Evolutionary conservation across 2,329 filamentous ascomycete species (phyloP).

Genomic region (Fusarium metavorans): DNA sequence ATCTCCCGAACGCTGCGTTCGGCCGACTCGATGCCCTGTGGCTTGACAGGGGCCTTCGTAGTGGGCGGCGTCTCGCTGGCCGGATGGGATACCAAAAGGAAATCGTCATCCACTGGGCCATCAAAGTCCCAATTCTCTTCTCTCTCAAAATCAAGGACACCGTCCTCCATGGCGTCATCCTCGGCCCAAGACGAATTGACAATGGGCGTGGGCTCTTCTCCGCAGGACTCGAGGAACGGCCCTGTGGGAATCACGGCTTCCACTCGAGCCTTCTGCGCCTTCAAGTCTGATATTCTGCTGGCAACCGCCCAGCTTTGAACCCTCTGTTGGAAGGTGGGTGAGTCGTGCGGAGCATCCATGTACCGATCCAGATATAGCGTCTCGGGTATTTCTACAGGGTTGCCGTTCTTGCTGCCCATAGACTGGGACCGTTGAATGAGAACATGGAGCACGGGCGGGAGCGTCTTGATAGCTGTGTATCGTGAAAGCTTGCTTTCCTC

Average conservation of each 20-base stretch:
- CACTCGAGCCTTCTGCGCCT: slow-evolving; percentile 51
- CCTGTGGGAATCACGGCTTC: slow-evolving; percentile 44
- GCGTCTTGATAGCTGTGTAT: slow-evolving; percentile 78
- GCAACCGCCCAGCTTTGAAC: slow-evolving; percentile 82
- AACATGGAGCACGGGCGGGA: slow-evolving; percentile 89
- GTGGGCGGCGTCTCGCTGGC: not conserved
- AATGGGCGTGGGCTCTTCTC: not conserved
- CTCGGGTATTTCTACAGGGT: slow-evolving; percentile 83
- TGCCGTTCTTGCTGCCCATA: slow-evolving; percentile 79
- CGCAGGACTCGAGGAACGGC: slow-evolving; percentile 45
- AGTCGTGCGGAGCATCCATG: slow-evolving; percentile 74
- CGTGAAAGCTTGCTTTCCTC: slow-evolving; percentile 71
- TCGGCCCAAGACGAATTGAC: not conserved
- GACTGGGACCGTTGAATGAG: slow-evolving; percentile 87
- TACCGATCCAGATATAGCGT: slow-evolving; percentile 90
- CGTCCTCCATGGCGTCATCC: slow-evolving; percentile 6
- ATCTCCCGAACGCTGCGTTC: slow-evolving; percentile 56
- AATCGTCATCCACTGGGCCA: slow-evolving; percentile 53
- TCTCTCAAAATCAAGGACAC: slow-evolving; percentile 1
- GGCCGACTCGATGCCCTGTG: slow-evolving; percentile 32
- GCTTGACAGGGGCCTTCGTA: slow-evolving; percentile 3
- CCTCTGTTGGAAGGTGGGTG: slow-evolving; percentile 72
- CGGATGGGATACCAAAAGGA: slow-evolving; percentile 44
- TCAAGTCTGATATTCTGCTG: slow-evolving; percentile 68
- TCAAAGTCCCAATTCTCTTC: slow-evolving; percentile 54